Evolutionary conservation across 495 filamentous ascomycete genomes (phyloP), one percentile per base, ranked within the genome.

Genomic region (Aspergillus cristatus): DNA sequence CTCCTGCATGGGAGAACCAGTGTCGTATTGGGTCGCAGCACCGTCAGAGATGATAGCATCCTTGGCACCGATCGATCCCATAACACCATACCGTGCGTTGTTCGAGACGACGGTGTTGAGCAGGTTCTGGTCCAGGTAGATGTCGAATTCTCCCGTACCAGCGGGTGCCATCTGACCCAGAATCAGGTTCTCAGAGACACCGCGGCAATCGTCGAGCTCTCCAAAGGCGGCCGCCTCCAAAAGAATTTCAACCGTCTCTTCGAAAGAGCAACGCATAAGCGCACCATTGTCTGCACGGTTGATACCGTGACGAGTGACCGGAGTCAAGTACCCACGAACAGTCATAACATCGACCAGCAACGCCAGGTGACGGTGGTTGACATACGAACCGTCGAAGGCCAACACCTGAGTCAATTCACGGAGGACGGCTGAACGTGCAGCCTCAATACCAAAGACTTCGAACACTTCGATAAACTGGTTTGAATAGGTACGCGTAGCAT

Each of bases 331-430:
- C 32, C 91, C 91, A 32, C 91, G 78, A 36, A 89, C 84, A 13
- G 89, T 96, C 91, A 99, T 99, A 36, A 99, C 86, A 63, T 99
- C 91, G 42, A 94, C 86, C 35, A 99, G 66, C n/a, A 99, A 81
- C 14, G 86, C 81, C 65, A 97, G 72, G 68, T 99, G 91, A 51
- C 91, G 88, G 57, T 97, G 87, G 56, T 99, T 99, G 71, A 99
- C 91, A 55, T 99, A 97, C 6, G 90, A 96, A 71, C 91, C 93
- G 50, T 95, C 91, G 46, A 97, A 96, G 7, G 93, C 83, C 59
- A 99, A 63, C 60, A 99, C 91, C 43, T 82, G 75, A 15, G 79
- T 85, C 69, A 97, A 62, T 54, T 99, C 93, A 22, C 80, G 75
- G 56, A 97, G 75, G 24, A 99, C 68, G 31, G 87, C 83, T 18